These are phyloP conservation scores for Thielaviopsis ethacetica DNA, from an alignment of 2,329 filamentous ascomycete species.

Conservation along the genomic window DNA sequence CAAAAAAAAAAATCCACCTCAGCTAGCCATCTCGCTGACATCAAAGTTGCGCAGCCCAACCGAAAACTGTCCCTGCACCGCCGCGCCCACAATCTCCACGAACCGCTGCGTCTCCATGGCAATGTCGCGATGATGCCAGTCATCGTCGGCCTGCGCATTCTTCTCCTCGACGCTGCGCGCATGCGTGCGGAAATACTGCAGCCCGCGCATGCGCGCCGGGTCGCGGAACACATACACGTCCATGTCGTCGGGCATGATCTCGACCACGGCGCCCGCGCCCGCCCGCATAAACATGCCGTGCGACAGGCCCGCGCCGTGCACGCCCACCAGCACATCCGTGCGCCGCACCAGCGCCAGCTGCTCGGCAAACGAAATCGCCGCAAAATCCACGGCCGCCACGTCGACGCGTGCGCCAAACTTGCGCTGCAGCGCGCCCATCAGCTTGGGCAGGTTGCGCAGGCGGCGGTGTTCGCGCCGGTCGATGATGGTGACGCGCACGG, in stretches of 20 bases:
- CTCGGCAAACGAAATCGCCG: conserved; percentile 20
- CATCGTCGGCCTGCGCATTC: neutral
- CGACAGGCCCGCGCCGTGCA: conserved; percentile 28
- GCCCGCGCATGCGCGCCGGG: conserved; percentile 22
- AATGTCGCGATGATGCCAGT: conserved; percentile 6
- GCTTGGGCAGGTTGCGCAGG: conserved; percentile 17
- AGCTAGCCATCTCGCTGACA: neutral
- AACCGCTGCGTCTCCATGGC: neutral
- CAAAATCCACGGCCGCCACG: conserved; percentile 23
- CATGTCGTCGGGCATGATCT: conserved; percentile 23
- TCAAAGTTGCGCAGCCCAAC: conserved; percentile 1
- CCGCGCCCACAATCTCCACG: conserved; percentile 3
- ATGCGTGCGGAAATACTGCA: conserved; percentile 23
- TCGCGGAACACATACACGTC: conserved; percentile 22
- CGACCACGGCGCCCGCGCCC: conserved; percentile 20
- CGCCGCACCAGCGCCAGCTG: conserved; percentile 21
- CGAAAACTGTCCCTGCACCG: conserved; percentile 2
- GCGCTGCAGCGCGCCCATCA: conserved; percentile 16
- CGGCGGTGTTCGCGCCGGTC: conserved; percentile 19
- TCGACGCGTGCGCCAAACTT: conserved; percentile 13
- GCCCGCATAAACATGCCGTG: conserved; percentile 25
- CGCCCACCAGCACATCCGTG: conserved; percentile 26
- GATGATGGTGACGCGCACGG: conserved; percentile 20
- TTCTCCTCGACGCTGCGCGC: conserved; percentile 13
- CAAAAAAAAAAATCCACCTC: neutral